Percentiles rank a stretch among this genome's conserved stretches.
These are phyloP conservation scores for Raffaelea ambrosiae DNA, from an alignment of 2,329 filamentous ascomycete species.

Conservation along the genomic window DNA sequence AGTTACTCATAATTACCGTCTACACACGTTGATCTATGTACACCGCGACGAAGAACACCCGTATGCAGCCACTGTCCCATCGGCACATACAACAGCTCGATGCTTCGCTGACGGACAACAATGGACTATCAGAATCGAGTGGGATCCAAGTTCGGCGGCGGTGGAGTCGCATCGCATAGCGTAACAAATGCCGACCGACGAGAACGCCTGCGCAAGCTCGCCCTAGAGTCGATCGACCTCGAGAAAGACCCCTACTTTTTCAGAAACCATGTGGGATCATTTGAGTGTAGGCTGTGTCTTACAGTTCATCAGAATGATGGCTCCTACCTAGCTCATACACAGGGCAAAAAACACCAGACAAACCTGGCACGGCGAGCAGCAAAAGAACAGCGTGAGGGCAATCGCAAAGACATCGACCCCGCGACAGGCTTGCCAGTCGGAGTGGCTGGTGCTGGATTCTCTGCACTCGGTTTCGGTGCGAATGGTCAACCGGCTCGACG, in stretches of 20 bases:
- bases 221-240: slow-evolving; percentile 96
- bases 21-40: too few relatives aligned
- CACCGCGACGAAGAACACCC: too few relatives aligned
- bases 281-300: slow-evolving; percentile 92
- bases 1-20: too few relatives aligned
- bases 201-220: slow-evolving; percentile 94
- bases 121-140: slow-evolving; percentile 85
- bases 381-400: slow-evolving; percentile 87
- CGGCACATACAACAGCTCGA: background rate
- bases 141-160: slow-evolving; percentile 95
- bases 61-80: too few relatives aligned
- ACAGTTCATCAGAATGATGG: slow-evolving; percentile 99
- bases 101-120: background rate
- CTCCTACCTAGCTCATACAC: slow-evolving; percentile 95
- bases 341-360: slow-evolving; percentile 97
- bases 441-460: slow-evolving; percentile 62
- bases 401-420: slow-evolving; percentile 56
- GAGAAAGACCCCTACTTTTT: slow-evolving; percentile 99
- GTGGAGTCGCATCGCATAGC: slow-evolving; percentile 87
- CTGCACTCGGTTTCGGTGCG: slow-evolving; percentile 42
- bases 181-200: slow-evolving; percentile 95
- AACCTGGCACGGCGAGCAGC: slow-evolving; percentile 93
- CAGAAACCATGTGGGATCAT: slow-evolving; percentile 97
- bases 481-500: slow-evolving; percentile 40
- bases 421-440: slow-evolving; percentile 64